These are phyloP conservation scores for Citrus australasica DNA, from an alignment of 345 rosid genomes.

Conservation along the genomic window DNA sequence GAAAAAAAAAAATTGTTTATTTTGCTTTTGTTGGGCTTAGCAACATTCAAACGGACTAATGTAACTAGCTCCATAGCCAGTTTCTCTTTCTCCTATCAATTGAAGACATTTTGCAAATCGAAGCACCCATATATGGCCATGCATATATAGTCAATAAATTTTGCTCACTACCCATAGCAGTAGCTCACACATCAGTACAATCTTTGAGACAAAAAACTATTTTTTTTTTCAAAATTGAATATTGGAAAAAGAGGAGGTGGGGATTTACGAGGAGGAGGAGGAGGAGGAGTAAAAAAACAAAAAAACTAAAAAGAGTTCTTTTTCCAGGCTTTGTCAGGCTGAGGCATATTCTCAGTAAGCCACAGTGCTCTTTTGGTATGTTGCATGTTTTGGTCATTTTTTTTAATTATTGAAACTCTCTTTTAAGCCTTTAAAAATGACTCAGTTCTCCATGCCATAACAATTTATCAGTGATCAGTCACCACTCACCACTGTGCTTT, in stretches of 20 bases:
- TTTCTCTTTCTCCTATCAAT: neutral
- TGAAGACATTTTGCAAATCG: neutral
- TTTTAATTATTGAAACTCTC: neutral
- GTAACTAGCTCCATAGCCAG: neutral
- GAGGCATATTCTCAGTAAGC: conserved; percentile 30
- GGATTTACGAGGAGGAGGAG: conserved; percentile 23
- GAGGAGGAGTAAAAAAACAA: neutral
- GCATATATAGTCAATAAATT: neutral
- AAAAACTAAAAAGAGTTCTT: neutral
- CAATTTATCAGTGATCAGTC: neutral
- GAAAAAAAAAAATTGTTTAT: no score
- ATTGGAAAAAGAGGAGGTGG: conserved; percentile 18
- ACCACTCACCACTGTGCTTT: neutral
- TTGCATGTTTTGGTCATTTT: neutral
- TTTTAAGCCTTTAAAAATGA: neutral
- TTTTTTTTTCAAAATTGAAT: neutral
- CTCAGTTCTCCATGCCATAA: conserved; percentile 6
- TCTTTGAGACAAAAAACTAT: neutral
- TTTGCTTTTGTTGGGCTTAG: neutral
- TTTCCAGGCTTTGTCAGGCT: conserved; percentile 25
- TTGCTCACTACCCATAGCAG: neutral
- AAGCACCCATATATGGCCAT: neutral
- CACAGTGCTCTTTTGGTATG: neutral
- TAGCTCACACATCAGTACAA: neutral
- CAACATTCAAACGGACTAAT: neutral